Conservation (phyloP, 1,139 yeast species). For the Arxiozyma slooffiae region DNA sequence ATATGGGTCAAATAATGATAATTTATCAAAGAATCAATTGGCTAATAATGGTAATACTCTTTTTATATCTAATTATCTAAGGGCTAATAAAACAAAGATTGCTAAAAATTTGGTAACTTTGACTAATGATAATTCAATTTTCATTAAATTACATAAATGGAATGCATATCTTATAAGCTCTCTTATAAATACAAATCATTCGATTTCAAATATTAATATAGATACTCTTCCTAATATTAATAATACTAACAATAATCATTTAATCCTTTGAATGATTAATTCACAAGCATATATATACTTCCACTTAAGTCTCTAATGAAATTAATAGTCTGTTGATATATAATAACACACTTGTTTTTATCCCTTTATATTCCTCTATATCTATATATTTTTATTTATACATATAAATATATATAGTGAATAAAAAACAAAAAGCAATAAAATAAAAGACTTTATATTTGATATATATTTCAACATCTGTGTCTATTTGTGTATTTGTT, state of each 20-base stretch:
- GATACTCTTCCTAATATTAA: too few relatives aligned
- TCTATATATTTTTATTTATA: background rate
- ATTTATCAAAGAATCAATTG: background rate
- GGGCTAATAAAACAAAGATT: constrained; percentile 41
- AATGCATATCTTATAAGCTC: constrained; percentile 40
- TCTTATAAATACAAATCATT: constrained; percentile 4
- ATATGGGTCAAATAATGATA: background rate
- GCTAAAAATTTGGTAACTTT: constrained; percentile 53
- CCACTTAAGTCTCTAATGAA: background rate
- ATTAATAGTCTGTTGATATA: background rate
- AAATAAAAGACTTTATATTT: too few relatives aligned
- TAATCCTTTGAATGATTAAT: background rate
- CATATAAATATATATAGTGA: too few relatives aligned
- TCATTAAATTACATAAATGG: constrained; percentile 60
- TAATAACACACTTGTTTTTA: background rate
- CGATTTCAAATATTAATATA: background rate
- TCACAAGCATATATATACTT: background rate
- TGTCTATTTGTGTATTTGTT: background rate
- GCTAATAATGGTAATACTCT: constrained; percentile 6
- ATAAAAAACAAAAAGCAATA: background rate
- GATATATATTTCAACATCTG: background rate
- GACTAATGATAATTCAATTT: constrained; percentile 49
- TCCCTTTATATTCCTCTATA: background rate
- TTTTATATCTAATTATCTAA: constrained; percentile 30
- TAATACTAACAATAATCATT: background rate